Percentiles rank a stretch among this genome's conserved stretches.
Evolutionary conservation across 805 yeast genomes (phyloP).

Genomic region (Schizosaccharomyces octosporus): DNA sequence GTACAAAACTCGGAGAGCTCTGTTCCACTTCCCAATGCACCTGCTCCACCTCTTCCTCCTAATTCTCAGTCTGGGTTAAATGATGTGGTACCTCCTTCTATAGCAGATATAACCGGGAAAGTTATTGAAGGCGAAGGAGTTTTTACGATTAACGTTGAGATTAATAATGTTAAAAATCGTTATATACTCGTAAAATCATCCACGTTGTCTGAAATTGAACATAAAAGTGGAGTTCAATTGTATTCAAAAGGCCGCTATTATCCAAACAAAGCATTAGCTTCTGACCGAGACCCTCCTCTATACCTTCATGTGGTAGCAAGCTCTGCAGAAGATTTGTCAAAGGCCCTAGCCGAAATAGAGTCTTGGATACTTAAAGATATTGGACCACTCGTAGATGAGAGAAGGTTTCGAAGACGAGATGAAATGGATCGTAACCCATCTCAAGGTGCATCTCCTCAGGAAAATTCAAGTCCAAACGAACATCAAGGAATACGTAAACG

Average conservation of each 20-base stretch:
- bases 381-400: conserved; percentile 11
- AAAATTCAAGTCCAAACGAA: background rate
- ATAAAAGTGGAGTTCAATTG: conserved; percentile 11
- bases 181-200: conserved; percentile 15
- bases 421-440: background rate
- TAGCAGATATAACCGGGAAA: background rate
- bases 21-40: background rate
- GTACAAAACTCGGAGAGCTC: background rate
- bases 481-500: conserved; percentile 3
- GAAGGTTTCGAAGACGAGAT: conserved; percentile 9
- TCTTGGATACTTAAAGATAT: conserved; percentile 18
- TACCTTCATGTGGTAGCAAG: conserved; percentile 39
- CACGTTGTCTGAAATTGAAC: conserved; percentile 12
- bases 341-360: conserved; percentile 41
- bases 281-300: conserved; percentile 13
- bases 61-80: background rate
- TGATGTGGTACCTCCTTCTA: background rate
- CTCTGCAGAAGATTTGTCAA: conserved; percentile 17
- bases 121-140: conserved; percentile 6
- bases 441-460: conserved; percentile 2
- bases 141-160: conserved; percentile 12
- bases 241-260: conserved; percentile 14
- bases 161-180: conserved; percentile 15
- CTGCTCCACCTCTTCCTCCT: conserved; percentile 2
- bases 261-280: conserved; percentile 14